These are phyloP conservation scores for Pharnaceum exiguum DNA, from an alignment of 148 eudicot genomes.

Conservation along the genomic window DNA sequence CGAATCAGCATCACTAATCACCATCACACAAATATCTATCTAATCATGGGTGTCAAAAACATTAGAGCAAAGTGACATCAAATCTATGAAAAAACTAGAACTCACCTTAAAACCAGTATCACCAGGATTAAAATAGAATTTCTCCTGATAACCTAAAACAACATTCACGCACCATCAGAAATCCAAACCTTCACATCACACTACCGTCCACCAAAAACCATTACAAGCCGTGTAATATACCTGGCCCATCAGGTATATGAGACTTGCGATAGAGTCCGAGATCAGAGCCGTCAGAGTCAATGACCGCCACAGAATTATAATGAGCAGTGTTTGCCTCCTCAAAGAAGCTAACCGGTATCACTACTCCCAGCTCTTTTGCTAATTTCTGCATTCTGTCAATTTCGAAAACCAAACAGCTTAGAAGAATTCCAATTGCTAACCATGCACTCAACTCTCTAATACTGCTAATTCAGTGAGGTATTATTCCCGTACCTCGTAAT, in stretches of 20 bases:
- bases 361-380: slow-evolving; percentile 90
- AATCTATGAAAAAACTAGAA: background rate
- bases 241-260: slow-evolving; percentile 98
- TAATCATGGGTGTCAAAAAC: no score
- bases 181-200: no score
- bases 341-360: slow-evolving; percentile 95
- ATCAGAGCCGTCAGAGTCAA: slow-evolving; percentile 95
- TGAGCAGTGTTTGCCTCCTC: slow-evolving; percentile 98
- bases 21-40: no score
- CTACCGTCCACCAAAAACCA: background rate
- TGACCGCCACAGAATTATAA: slow-evolving; percentile 85
- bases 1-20: no score
- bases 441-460: no score
- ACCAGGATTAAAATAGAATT: slow-evolving; percentile 91
- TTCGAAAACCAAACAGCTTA: slow-evolving; percentile 8
- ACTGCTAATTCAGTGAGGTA: no score
- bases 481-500: slow-evolving; percentile 76
- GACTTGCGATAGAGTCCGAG: slow-evolving; percentile 95
- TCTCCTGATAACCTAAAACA: slow-evolving; percentile 84
- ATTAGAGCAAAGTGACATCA: no score
- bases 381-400: slow-evolving; percentile 81
- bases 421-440: no score
- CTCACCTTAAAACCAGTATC: slow-evolving; percentile 97
- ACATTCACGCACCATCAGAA: background rate
- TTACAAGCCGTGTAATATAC: slow-evolving; percentile 23